Evolutionary conservation across 2,329 filamentous ascomycete genomes (phyloP), one percentile per base, ranked within the genome.

Genomic region (Tolypocladium pustulatum): DNA sequence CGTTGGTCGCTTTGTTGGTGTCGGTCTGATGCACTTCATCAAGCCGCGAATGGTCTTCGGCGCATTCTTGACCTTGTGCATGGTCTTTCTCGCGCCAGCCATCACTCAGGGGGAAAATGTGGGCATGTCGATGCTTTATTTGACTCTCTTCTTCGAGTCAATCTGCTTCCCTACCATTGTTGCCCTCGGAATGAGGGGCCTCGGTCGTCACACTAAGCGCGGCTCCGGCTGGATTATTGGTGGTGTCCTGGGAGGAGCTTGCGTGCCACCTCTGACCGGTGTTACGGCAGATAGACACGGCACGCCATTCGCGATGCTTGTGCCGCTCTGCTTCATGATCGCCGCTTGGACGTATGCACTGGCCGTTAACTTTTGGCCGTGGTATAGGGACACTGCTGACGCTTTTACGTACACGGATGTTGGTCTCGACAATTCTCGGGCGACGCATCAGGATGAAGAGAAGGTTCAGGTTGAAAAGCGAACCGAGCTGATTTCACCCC

Each of bases 161-260:
- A 88, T 90, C 67, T 88, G 86, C 71, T 93, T 92, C 76, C 89
- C 89, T 0, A 91, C 88, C 22, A 91, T 93, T 66, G 85, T 93
- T 36, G 88, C 88, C 3, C 78, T 92, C 2, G 87, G 87, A 9
- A 90, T 91, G 76, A 81, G 87, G 27, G 88, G 88, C 2, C 78
- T 91, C 1, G 89, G 90, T 7, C 81, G 85, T n/a, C 86, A 93
- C 73, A 89, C 86, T 38, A 91, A 92, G 76, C 81, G 88, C 60
- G 89, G 89, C 1, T 86, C 84, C 2, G 88, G 88, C 6, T 88
- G 84, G 69, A 85, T 75, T 59, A 81, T 91, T 1, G 86, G 78
- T 5, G 88, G 86, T 63, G 87, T 92, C 0, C 77, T 81, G 17
- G 89, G 89, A 17, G 89, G 89, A 59, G 89, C 89, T 3, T 80